Evolutionary conservation across 768 basidiomycete species (phyloP).

Genomic region (Vararia minispora): DNA sequence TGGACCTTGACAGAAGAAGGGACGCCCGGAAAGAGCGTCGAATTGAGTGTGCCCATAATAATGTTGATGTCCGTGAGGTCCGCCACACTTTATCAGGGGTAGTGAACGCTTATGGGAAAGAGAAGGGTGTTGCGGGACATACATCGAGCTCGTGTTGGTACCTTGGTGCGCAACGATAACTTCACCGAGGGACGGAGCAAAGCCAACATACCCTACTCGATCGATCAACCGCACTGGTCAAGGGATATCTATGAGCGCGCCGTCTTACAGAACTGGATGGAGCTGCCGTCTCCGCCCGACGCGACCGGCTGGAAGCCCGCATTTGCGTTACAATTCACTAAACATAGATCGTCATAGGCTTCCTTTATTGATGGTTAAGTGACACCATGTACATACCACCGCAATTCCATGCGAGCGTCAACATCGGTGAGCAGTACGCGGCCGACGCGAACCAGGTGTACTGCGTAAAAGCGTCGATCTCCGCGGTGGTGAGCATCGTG

Average conservation of each 20-base stretch:
- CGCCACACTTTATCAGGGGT: conserved; percentile 18
- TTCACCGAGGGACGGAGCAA: conserved; percentile 25
- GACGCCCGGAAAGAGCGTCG: conserved; percentile 40
- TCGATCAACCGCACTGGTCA: not conserved
- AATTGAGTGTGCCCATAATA: conserved; percentile 22
- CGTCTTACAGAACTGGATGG: conserved; percentile 31
- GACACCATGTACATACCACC: conserved; percentile 14
- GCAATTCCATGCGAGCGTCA: conserved; percentile 20
- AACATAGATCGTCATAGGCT: not conserved
- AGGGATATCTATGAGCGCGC: too few species aligned
- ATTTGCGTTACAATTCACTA: conserved; percentile 37
- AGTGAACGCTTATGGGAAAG: not conserved
- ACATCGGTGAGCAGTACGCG: conserved; percentile 21
- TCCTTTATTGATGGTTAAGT: not conserved
- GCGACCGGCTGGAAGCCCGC: conserved; percentile 35
- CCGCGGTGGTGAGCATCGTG: conserved; percentile 14
- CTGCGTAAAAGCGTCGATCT: conserved; percentile 20
- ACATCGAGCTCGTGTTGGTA: conserved; percentile 24
- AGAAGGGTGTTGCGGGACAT: not conserved
- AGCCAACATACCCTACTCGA: conserved; percentile 42
- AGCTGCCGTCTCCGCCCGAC: conserved; percentile 34
- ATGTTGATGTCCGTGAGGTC: conserved; percentile 33
- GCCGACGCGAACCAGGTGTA: conserved; percentile 22
- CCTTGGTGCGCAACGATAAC: conserved; percentile 30
- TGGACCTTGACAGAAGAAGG: conserved; percentile 31